Evolutionary conservation across 257 asterid genomes (phyloP), one percentile per base, ranked within the genome.

Genomic region (Craterostigma plantagineum): DNA sequence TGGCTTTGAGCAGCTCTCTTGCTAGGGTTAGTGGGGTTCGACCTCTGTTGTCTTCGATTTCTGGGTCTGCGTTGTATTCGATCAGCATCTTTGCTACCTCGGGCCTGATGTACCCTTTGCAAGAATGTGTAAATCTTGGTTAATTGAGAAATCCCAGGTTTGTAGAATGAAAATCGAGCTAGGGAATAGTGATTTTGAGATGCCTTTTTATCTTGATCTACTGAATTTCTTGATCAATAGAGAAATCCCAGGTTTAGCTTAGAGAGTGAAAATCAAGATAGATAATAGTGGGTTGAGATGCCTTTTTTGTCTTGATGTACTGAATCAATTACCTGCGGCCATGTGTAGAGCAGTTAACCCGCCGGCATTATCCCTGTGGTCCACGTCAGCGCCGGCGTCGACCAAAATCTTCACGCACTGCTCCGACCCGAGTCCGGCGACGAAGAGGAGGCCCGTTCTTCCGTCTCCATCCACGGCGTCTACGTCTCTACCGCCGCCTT

Each of bases 381-480:
- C 57, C 40, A 87, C 62, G 44, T 73, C 60, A 0, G 95, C 85
- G 11, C 86, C 93, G 0, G 80, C 90, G 47, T 79, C 81, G n/a
- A 71, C 81, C 27, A 87, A 57, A 1, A 76, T 16, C 55, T 15
- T 74, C 10, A 76, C 86, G 54, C 95, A 76, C 18, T 58, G 56
- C 65, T 82, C 98, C 11, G 95, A 76, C 4, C 98, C 93, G 16
- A 87, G 84, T 7, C 98, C 98, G 2, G 93, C 52, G 1, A 79
- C 93, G 59, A 87, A 87, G n/a, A 82, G 40, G 37, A 87, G 63
- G 7, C 92, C 95, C 40, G 93, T 87, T 13, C 95, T 79, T 17
- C 98, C 93, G 50, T 79, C 76, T 0, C 62, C 58, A 40, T 82
- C 95, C 23, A 87, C 90, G 37, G 92, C 85, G 57, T 87, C 77